Conservation (phyloP, 257 asterid genomes). For the Nicotiana paniculata region DNA sequence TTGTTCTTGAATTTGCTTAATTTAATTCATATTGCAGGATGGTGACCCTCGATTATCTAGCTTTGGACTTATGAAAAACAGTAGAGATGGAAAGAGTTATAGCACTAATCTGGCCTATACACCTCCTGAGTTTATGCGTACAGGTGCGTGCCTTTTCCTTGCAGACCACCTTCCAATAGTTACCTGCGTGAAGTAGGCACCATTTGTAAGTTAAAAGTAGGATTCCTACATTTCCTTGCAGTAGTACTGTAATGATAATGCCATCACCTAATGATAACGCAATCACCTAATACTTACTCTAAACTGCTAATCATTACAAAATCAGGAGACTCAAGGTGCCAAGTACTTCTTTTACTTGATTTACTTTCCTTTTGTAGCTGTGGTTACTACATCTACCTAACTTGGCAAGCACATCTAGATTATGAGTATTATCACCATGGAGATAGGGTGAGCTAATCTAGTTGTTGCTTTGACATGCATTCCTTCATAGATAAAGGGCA, state of each 20-base stretch:
- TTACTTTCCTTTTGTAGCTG: not conserved
- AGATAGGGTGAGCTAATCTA: not conserved
- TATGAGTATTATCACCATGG: not conserved
- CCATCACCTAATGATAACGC: not conserved
- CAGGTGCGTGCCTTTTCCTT: constrained; percentile 38
- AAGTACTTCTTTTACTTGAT: not conserved
- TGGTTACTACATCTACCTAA: not conserved
- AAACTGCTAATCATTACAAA: not conserved
- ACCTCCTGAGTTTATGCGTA: constrained; percentile 92
- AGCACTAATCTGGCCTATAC: constrained; percentile 95
- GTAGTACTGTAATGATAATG: not conserved
- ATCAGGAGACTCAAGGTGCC: not conserved
- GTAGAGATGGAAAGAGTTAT: constrained; percentile 97
- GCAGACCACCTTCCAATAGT: not conserved
- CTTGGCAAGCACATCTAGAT: not conserved
- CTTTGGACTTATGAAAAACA: constrained; percentile 92
- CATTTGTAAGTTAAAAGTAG: not conserved
- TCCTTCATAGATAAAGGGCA: not conserved
- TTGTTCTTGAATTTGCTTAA: not conserved
- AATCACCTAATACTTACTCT: not conserved
- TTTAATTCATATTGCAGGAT: constrained; percentile 43
- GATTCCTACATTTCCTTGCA: not conserved
- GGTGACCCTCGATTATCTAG: constrained; percentile 93
- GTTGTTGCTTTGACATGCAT: not conserved
- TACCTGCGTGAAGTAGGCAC: not conserved